Conservation (phyloP, 495 filamentous ascomycete genomes). For the Patellaria atrata region DNA sequence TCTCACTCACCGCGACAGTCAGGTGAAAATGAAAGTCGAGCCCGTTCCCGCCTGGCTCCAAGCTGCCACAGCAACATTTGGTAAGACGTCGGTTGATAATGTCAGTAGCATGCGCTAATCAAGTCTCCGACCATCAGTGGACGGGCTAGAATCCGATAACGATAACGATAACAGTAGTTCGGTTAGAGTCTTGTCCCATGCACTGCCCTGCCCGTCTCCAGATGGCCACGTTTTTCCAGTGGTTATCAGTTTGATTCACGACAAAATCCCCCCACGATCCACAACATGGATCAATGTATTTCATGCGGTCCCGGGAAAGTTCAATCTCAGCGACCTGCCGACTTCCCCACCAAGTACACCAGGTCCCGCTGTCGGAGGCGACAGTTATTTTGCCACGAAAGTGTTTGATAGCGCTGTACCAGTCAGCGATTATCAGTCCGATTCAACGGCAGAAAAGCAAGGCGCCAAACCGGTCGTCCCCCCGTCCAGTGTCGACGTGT, state of each 20-base stretch:
- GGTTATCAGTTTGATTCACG: conserved; percentile 41
- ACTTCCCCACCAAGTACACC: conserved; percentile 47
- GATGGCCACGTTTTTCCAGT: conserved; percentile 36
- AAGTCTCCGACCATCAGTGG: too few species aligned
- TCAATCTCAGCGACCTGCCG: conserved; percentile 46
- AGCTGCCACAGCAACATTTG: too few species aligned
- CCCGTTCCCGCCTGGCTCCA: too few species aligned
- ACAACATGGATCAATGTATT: conserved; percentile 47
- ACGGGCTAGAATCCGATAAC: too few species aligned
- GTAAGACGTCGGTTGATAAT: too few species aligned
- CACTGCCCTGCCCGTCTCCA: conserved; percentile 43
- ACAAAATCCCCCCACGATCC: conserved; percentile 31
- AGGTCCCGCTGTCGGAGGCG: conserved; percentile 32
- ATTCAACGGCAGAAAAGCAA: conserved; percentile 19
- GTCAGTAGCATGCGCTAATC: too few species aligned
- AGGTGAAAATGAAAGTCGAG: too few species aligned
- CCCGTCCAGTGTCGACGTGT: conserved; percentile 48
- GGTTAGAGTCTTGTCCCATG: conserved; percentile 46
- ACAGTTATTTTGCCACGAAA: conserved; percentile 40
- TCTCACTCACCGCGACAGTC: too few species aligned
- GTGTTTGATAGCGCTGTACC: conserved; percentile 45
- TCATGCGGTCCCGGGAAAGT: conserved; percentile 47
- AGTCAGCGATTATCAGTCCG: conserved; percentile 39
- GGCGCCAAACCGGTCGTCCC: conserved; percentile 49
- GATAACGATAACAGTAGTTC: conserved; percentile 21